A percentile compares a stretch with the other conserved stretches of the same genome.
phyloP scores from a whole-genome alignment of 495 filamentous ascomycete species.

The Entonaema liquescens region DNA sequence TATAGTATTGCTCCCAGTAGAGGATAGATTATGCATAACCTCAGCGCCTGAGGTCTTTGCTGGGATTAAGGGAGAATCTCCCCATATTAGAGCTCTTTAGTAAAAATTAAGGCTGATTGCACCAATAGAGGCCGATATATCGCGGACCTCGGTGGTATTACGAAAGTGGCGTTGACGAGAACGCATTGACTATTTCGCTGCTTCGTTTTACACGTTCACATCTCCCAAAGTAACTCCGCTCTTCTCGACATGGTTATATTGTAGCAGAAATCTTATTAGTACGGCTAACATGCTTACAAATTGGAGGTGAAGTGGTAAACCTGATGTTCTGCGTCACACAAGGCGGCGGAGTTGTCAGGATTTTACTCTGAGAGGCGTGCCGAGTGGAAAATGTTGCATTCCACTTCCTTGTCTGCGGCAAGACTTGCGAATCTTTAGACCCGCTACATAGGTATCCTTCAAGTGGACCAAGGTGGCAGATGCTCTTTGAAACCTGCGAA shows the following conservation, averaged over 20 bases:
- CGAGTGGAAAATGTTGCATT: background rate
- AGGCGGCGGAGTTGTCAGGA: background rate
- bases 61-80: conserved; percentile 8
- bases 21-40: conserved; percentile 22
- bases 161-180: background rate
- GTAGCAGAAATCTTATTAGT: background rate
- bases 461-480: background rate
- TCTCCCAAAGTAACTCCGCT: background rate
- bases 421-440: background rate
- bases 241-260: background rate
- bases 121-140: conserved; percentile 17
- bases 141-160: background rate
- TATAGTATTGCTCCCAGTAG: conserved; percentile 7
- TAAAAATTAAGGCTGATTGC: conserved; percentile 24
- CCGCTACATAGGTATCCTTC: background rate
- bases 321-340: background rate
- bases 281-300: background rate
- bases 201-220: background rate
- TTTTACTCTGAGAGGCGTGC: background rate
- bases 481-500: background rate
- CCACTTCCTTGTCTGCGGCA: background rate
- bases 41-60: conserved; percentile 17
- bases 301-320: background rate
- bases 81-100: conserved; percentile 14
- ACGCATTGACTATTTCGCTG: conserved; percentile 11